Evolutionary conservation across 768 basidiomycete genomes (phyloP).

Genomic region (Botryobasidium botryosum): DNA sequence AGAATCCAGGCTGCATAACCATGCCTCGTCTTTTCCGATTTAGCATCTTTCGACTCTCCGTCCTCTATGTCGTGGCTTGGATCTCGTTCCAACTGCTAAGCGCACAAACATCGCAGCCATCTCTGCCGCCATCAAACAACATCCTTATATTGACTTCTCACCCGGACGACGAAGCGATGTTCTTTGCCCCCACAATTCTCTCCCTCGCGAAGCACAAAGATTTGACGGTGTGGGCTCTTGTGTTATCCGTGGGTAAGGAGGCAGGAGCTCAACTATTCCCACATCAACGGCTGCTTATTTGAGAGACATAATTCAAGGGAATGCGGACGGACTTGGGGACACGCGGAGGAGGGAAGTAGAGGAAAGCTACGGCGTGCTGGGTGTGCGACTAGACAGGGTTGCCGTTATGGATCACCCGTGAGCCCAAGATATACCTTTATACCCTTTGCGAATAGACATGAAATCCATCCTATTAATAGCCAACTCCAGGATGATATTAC

Average conservation of each 20-base stretch:
- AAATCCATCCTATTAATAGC: constrained; percentile 21
- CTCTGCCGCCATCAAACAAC: too few species aligned
- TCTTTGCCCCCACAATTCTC: constrained; percentile 75
- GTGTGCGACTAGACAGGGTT: constrained; percentile 36
- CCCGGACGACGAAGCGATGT: constrained; percentile 89
- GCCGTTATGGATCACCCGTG: constrained; percentile 58
- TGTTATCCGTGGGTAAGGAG: constrained; percentile 44
- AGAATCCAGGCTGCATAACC: too few species aligned
- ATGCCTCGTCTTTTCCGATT: too few species aligned
- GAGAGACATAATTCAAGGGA: constrained; percentile 23
- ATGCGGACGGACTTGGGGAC: constrained; percentile 61
- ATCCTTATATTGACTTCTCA: constrained; percentile 90
- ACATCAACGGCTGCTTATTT: too few species aligned
- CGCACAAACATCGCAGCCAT: too few species aligned
- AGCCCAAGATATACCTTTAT: constrained; percentile 17
- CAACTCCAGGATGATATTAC: constrained; percentile 63
- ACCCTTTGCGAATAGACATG: background rate
- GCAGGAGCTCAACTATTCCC: too few species aligned
- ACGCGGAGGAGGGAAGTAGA: constrained; percentile 40
- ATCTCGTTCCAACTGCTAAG: too few species aligned
- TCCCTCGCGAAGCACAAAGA: too few species aligned
- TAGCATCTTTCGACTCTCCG: too few species aligned
- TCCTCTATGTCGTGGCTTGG: too few species aligned
- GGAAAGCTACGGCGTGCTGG: constrained; percentile 48
- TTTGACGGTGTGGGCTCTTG: constrained; percentile 51